phyloP scores from a whole-genome alignment of 148 eudicot genomes.

The Silene conica region DNA sequence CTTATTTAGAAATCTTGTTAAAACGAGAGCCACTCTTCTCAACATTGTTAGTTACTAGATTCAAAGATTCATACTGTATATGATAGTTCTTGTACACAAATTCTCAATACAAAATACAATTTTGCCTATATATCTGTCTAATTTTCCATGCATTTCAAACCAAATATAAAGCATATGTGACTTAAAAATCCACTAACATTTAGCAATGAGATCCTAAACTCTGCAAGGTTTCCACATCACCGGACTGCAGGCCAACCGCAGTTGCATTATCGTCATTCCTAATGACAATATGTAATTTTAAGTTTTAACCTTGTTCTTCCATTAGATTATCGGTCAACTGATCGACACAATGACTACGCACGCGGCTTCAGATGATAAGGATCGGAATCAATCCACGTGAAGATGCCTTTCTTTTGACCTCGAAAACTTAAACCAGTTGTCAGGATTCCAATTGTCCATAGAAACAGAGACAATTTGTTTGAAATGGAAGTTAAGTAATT shows the following conservation, averaged over 20 bases:
- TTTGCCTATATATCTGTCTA: not conserved
- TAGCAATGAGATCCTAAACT: not conserved
- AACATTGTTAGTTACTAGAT: too few species aligned
- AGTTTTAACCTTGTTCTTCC: not conserved
- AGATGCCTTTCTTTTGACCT: conserved; percentile 1
- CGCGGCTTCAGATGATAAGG: not conserved
- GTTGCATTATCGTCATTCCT: too few species aligned
- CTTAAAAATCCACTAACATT: not conserved
- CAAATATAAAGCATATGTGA: not conserved
- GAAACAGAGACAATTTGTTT: conserved; percentile 3
- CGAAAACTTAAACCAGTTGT: conserved; percentile 20
- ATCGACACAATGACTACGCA: not conserved
- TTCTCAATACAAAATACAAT: conserved; percentile 7
- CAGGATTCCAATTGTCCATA: conserved; percentile 13
- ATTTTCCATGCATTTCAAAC: not conserved
- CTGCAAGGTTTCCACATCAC: too few species aligned
- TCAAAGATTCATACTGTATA: conserved; percentile 13
- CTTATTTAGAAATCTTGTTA: too few species aligned
- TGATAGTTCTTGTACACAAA: not conserved
- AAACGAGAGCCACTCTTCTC: too few species aligned
- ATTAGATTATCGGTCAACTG: not conserved
- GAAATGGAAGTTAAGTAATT: not conserved
- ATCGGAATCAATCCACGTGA: conserved; percentile 5
- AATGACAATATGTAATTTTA: not conserved
- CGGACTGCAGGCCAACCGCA: too few species aligned